These are phyloP conservation scores for Adiantum capillusveneris DNA, from an alignment of 75 land plant genomes.

Conservation along the genomic window DNA sequence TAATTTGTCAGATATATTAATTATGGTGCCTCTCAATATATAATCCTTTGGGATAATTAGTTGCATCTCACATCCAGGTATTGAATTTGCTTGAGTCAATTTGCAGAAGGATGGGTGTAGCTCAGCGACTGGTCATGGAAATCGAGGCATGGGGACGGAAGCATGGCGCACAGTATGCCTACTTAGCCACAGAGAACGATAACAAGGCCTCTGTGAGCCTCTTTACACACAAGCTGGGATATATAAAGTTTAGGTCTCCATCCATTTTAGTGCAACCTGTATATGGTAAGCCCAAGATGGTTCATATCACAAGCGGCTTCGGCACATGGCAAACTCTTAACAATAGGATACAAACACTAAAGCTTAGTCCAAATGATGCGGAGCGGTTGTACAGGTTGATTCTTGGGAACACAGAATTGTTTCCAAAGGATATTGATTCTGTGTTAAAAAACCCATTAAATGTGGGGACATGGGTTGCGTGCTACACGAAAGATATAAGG, in stretches of 20 bases:
- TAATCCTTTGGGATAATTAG: no score
- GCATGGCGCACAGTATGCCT: conserved; percentile 66
- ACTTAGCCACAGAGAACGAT: conserved; percentile 88
- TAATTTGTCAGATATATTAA: no score
- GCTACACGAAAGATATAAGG: conserved; percentile 5
- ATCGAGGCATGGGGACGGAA: conserved; percentile 71
- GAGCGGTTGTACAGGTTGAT: conserved; percentile 53
- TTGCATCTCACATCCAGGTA: no score
- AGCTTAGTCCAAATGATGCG: conserved; percentile 38
- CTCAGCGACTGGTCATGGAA: conserved; percentile 37
- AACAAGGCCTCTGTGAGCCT: conserved; percentile 67
- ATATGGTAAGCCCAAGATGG: conserved; percentile 33
- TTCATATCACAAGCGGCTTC: no score
- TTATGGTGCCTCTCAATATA: no score
- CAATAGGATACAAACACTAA: conserved; percentile 13
- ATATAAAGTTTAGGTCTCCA: conserved; percentile 70
- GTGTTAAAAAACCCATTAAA: conserved; percentile 50
- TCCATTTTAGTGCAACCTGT: conserved; percentile 83
- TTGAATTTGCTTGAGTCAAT: no score
- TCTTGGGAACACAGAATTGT: conserved; percentile 66
- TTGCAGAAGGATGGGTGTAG: conserved; percentile 77
- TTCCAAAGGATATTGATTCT: conserved; percentile 76
- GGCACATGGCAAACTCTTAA: no score
- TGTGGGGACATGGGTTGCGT: conserved; percentile 70
- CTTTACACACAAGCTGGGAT: conserved; percentile 59